Conservation (phyloP, 75 land plant species). For the Pseudotsuga menziesii region DNA sequence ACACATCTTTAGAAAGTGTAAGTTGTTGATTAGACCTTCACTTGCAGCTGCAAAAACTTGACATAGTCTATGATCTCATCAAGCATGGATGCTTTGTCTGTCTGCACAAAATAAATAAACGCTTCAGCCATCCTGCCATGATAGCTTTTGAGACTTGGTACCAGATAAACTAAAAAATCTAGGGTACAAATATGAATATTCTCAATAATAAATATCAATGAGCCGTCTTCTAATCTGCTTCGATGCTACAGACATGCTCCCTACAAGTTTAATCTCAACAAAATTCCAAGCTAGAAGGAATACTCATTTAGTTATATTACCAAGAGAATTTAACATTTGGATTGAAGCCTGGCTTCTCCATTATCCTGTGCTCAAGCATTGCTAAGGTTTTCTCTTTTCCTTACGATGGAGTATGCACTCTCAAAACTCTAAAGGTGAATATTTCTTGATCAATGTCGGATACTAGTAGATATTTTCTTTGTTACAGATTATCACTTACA, state of each 20-base stretch:
- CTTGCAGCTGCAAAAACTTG: conserved; percentile 90
- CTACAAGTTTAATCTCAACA: neutral
- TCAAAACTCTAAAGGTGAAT: neutral
- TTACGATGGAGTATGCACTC: neutral
- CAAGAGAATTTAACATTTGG: neutral
- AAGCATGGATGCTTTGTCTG: conserved; percentile 93
- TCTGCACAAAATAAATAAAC: conserved; percentile 37
- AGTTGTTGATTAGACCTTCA: conserved; percentile 43
- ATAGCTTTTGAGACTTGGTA: neutral
- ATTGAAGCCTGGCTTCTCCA: neutral
- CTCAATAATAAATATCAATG: neutral
- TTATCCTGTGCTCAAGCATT: neutral
- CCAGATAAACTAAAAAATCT: neutral
- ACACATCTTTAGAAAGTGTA: neutral
- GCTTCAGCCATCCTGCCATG: neutral
- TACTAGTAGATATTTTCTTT: no score
- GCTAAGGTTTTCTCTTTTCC: neutral
- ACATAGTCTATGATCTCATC: conserved; percentile 93
- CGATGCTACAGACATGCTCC: neutral
- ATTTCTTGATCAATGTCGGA: no score
- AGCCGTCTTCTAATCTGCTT: neutral
- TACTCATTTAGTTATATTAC: neutral
- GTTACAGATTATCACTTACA: no score
- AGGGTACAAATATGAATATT: neutral
- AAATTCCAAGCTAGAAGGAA: neutral